These are phyloP conservation scores for Senecio squalidus DNA, from an alignment of 140 eudicot genomes.

Conservation along the genomic window DNA sequence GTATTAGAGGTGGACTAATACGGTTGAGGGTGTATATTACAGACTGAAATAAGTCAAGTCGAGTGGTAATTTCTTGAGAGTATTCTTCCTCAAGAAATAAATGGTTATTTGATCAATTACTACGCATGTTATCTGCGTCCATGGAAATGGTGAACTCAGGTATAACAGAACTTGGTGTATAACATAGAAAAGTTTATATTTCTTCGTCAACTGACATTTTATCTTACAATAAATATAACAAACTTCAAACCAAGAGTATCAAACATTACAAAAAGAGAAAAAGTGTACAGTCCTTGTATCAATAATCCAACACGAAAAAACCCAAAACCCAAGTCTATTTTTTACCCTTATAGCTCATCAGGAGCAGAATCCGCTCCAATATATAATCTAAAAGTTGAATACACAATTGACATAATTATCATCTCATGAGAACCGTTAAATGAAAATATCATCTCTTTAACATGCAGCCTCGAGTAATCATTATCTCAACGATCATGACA, in stretches of 20 bases:
- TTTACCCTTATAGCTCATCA: constrained; percentile 9
- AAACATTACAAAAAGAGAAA: neutral
- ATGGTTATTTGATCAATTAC: no score
- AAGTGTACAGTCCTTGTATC: constrained; percentile 2
- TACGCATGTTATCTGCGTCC: no score
- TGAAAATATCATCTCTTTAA: neutral
- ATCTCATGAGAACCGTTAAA: constrained; percentile 6
- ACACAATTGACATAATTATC: neutral
- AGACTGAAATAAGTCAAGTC: no score
- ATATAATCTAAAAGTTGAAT: constrained; percentile 11
- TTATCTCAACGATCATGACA: neutral
- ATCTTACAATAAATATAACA: no score
- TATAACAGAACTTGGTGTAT: no score
- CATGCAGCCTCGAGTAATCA: constrained; percentile 1
- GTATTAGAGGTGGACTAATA: no score
- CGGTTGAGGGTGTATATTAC: no score
- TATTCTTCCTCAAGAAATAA: no score
- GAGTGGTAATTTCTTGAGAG: no score
- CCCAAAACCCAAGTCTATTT: neutral
- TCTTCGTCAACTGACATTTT: no score
- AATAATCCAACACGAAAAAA: constrained; percentile 12
- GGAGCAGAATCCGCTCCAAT: constrained; percentile 12
- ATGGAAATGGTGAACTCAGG: no score
- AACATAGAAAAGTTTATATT: no score
- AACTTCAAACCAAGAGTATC: neutral